Evolutionary conservation across 805 yeast species (phyloP).

Genomic region (Yarrowia porcina): DNA sequence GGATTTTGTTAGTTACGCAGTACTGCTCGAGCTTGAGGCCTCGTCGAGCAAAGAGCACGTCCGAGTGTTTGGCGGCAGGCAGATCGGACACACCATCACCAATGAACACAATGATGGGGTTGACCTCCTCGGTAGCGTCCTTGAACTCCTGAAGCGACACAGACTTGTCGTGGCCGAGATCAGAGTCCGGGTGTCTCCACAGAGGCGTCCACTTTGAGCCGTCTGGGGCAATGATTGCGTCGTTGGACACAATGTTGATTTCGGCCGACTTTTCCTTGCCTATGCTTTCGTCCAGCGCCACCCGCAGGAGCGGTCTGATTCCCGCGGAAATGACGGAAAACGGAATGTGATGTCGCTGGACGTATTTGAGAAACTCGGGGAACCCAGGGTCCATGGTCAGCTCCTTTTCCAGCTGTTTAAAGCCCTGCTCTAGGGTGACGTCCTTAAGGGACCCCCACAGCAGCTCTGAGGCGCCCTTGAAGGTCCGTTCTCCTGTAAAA

Average conservation of each 20-base stretch:
- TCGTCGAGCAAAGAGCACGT: slow-evolving; percentile 44
- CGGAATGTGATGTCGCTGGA: slow-evolving; percentile 41
- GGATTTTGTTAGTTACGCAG: slow-evolving; percentile 42
- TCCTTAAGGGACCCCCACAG: slow-evolving; percentile 45
- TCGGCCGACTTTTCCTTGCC: slow-evolving; percentile 40
- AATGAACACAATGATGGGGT: slow-evolving; percentile 43
- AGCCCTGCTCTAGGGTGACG: slow-evolving; percentile 42
- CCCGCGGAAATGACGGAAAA: slow-evolving; percentile 47
- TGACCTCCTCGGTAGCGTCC: slow-evolving; percentile 28
- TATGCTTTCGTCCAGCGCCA: slow-evolving; percentile 43
- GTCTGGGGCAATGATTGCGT: slow-evolving; percentile 38
- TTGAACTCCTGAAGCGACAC: slow-evolving; percentile 42
- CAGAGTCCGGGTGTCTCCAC: slow-evolving; percentile 44
- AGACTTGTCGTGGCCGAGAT: slow-evolving; percentile 47
- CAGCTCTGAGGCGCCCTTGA: slow-evolving; percentile 44
- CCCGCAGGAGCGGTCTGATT: slow-evolving; percentile 42
- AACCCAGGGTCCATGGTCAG: slow-evolving; percentile 44
- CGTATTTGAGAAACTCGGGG: slow-evolving; percentile 40
- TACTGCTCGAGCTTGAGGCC: slow-evolving; percentile 44
- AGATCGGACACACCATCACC: slow-evolving; percentile 57
- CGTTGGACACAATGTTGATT: slow-evolving; percentile 44
- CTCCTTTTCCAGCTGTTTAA: slow-evolving; percentile 38
- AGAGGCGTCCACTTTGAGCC: slow-evolving; percentile 42
- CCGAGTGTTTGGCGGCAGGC: slow-evolving; percentile 47
- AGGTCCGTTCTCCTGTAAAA: slow-evolving; percentile 39